A percentile compares a stretch with the other conserved stretches of the same genome.
Conservation (phyloP, 805 yeast genomes). For the Candida ipomoeae region DNA sequence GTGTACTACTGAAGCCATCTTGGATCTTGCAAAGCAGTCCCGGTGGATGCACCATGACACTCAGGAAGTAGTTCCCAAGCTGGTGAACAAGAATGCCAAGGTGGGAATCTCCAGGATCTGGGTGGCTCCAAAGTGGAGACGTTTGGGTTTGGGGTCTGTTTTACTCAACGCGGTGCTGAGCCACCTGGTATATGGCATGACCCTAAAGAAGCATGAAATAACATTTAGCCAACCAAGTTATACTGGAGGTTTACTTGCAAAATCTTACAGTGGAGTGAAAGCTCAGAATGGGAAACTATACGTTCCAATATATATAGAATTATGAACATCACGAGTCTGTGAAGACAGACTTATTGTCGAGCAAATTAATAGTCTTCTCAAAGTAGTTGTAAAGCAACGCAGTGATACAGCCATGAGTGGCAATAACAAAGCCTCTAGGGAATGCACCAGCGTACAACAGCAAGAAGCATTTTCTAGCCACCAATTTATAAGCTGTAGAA, state of each 20-base stretch:
- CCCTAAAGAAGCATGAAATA: slow-evolving; percentile 38
- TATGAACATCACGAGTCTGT: slow-evolving; percentile 11
- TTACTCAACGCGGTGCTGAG: slow-evolving; percentile 43
- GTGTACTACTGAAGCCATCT: slow-evolving; percentile 47
- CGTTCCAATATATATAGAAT: slow-evolving; percentile 47
- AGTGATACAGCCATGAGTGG: slow-evolving; percentile 67
- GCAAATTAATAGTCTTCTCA: slow-evolving; percentile 28
- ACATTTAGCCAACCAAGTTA: slow-evolving; percentile 75
- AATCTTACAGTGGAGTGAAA: slow-evolving; percentile 48
- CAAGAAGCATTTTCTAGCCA: slow-evolving; percentile 28
- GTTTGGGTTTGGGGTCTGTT: slow-evolving; percentile 46
- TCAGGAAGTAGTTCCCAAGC: slow-evolving; percentile 47
- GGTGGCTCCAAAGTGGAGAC: slow-evolving; percentile 44
- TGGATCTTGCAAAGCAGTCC: slow-evolving; percentile 28
- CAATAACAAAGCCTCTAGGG: slow-evolving; percentile 68
- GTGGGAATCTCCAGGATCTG: slow-evolving; percentile 42
- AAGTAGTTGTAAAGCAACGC: slow-evolving; percentile 58
- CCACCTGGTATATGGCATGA: slow-evolving; percentile 48
- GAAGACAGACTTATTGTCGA: slow-evolving; percentile 17
- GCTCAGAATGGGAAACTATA: slow-evolving; percentile 51
- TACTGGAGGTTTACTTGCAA: slow-evolving; percentile 59
- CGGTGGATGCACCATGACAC: slow-evolving; percentile 59
- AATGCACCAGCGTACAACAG: slow-evolving; percentile 35
- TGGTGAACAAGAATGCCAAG: slow-evolving; percentile 29
- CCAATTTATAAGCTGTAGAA: slow-evolving; percentile 26